Conservation (phyloP, 768 basidiomycete genomes). For the Mycena filopes region DNA sequence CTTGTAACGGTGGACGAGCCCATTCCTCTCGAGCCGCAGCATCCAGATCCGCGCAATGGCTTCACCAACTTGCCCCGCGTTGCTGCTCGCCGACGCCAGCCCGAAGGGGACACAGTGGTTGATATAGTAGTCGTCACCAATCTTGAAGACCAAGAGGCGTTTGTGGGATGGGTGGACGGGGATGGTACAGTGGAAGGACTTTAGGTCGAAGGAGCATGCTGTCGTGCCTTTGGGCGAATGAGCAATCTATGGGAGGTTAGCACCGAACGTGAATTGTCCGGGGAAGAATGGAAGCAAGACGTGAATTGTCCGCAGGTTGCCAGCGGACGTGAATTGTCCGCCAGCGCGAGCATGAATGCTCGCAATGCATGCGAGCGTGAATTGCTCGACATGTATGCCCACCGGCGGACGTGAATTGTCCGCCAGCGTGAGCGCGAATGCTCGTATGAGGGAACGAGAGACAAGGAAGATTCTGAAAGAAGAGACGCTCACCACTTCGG, state of each 20-base stretch:
- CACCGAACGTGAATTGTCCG: background rate
- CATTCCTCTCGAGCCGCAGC: background rate
- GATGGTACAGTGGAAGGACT: conserved; percentile 25
- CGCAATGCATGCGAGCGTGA: too few relatives aligned
- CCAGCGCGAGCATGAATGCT: background rate
- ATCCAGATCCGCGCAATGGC: conserved; percentile 5
- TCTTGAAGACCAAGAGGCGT: conserved; percentile 23
- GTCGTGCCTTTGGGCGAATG: conserved; percentile 16
- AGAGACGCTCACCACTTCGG: conserved; percentile 9
- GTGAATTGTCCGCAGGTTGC: background rate
- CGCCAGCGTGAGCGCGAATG: too few relatives aligned
- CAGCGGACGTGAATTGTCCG: too few relatives aligned
- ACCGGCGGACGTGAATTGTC: too few relatives aligned
- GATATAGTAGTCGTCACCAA: conserved; percentile 7
- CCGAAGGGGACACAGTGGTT: conserved; percentile 30
- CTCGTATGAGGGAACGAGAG: background rate
- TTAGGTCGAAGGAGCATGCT: conserved; percentile 28
- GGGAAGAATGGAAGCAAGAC: background rate
- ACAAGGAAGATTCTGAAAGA: background rate
- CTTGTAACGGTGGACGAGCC: conserved; percentile 4
- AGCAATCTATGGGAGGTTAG: conserved; percentile 20
- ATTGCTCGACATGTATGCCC: too few relatives aligned
- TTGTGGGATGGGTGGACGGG: conserved; percentile 27
- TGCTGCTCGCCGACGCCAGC: conserved; percentile 8
- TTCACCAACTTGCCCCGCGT: conserved; percentile 17